phyloP scores from a whole-genome alignment of 345 rosid genomes.

The Arabis alpina region DNA sequence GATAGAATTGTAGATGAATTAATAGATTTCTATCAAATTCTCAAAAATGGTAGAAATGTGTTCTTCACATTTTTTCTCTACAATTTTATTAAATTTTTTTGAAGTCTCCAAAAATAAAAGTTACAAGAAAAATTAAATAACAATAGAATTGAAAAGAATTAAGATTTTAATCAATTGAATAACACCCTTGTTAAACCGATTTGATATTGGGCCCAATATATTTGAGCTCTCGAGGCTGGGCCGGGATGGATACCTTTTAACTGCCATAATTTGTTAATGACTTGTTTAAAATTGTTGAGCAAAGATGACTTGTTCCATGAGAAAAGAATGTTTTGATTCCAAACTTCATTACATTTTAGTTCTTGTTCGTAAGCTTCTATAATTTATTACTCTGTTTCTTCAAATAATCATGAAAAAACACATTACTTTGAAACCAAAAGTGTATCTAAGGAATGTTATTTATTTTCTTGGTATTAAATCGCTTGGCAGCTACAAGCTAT shows the following conservation, averaged over 20 bases:
- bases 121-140: too few species aligned
- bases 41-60: too few species aligned
- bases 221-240: not conserved
- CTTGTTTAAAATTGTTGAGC: too few species aligned
- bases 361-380: not conserved
- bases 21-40: too few species aligned
- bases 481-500: constrained; percentile 36
- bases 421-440: not conserved
- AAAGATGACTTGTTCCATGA: not conserved
- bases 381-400: not conserved
- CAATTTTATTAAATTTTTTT: too few species aligned
- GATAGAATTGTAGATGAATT: too few species aligned
- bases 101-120: too few species aligned
- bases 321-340: constrained; percentile 5
- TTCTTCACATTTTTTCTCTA: too few species aligned
- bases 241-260: not conserved
- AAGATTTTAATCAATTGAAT: too few species aligned
- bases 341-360: not conserved
- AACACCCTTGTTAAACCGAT: not conserved
- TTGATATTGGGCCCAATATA: not conserved
- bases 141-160: too few species aligned
- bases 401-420: constrained; percentile 6
- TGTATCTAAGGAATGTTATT: not conserved
- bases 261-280: too few species aligned
- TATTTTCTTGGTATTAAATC: not conserved